Conservation (phyloP, 371 early-diverging fungal species). For the Cokeromyces recurvatus region DNA sequence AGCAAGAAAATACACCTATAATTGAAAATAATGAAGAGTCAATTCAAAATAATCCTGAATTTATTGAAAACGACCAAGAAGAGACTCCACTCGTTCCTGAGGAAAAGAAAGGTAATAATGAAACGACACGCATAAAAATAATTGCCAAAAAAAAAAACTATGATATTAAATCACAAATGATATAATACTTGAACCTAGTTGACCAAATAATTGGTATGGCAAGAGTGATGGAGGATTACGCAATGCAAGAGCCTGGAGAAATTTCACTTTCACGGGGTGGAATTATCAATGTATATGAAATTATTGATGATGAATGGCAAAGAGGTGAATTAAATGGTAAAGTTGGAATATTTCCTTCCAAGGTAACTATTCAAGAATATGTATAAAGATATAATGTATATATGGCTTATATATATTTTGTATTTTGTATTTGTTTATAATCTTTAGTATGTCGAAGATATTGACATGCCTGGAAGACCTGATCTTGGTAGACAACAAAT, state of each 20-base stretch:
- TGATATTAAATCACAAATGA: too few species aligned
- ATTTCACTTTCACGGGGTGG: constrained; percentile 62
- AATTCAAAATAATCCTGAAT: too few species aligned
- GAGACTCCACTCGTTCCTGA: not conserved
- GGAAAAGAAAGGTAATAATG: constrained; percentile 13
- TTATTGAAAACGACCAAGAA: constrained; percentile 1
- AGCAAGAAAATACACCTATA: too few species aligned
- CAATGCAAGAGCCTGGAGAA: constrained; percentile 64
- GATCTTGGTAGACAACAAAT: constrained; percentile 25
- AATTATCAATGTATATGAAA: constrained; percentile 60
- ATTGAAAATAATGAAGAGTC: too few species aligned
- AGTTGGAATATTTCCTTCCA: constrained; percentile 64
- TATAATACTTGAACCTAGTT: too few species aligned
- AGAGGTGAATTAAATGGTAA: constrained; percentile 67
- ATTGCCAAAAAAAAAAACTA: not conserved
- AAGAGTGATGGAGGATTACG: constrained; percentile 65
- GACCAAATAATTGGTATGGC: constrained; percentile 46
- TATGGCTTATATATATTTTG: too few species aligned
- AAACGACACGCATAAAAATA: too few species aligned
- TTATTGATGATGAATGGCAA: constrained; percentile 64
- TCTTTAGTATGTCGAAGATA: constrained; percentile 31
- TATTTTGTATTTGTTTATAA: too few species aligned
- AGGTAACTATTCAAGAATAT: too few species aligned
- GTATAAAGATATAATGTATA: too few species aligned
- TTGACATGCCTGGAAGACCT: constrained; percentile 47